Base-by-base conservation (phyloP, 2,329 filamentous ascomycete genomes). In the Emergomyces pasteurianus region DNA sequence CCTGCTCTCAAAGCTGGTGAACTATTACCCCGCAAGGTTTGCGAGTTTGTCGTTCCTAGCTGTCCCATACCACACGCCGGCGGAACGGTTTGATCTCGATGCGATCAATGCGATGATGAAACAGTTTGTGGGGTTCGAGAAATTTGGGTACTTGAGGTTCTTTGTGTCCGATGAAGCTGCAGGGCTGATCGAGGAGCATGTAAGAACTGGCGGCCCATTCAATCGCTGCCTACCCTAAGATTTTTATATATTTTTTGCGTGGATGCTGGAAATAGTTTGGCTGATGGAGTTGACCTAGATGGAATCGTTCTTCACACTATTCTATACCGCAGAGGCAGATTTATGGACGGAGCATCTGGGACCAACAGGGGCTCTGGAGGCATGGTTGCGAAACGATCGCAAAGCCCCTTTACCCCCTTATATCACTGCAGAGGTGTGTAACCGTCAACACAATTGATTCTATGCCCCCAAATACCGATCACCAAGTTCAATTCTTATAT, bases 231-330 rank as follows among this genome's bases (percentile, higher is more conserved):
- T n/a, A n/a, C n/a, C n/a, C n/a, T n/a, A n/a, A n/a, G n/a, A 8
- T 21, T 46, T 5, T 46, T 26, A 28, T 40, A 28, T 40, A 14
- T 56, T 42, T 56, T 7, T n/a, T n/a, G n/a, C 42, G 21, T 21
- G 3, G n/a, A 9, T 46, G 18, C 5, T 21, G 42, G n/a, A 21
- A 21, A 23, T 16, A 40, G 26, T 28, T 43, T n/a, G 38, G 16
- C 4, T 46, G 1, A 26, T 31, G 49, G 43, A 61, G 23, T n/a
- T 52, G 9, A n/a, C 38, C 58, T 52, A 66, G 61, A 58, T 58
- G 23, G 64, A 67, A 0, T 70, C 69, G 12, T 68, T 69, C 55
- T 67, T 67, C 58, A 60, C 64, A 10, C 58, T 71, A 14, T 67
- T 67, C 46, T 70, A 69, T 55, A 63, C 68, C 9, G 42, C 61